phyloP scores from a whole-genome alignment of 257 asterid species.

The Echium plantagineum region DNA sequence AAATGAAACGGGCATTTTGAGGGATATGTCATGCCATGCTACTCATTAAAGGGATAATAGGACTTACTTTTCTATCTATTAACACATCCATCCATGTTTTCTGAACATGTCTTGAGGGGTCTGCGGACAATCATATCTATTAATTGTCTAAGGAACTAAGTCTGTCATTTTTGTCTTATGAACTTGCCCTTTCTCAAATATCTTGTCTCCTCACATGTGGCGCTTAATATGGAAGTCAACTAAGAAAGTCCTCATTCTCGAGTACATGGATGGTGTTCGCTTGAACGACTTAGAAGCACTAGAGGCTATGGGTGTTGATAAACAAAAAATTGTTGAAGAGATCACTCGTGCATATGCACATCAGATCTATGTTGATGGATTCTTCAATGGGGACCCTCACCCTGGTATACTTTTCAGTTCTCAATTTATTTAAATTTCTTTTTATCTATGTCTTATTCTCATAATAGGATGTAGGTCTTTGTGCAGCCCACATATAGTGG shows the following conservation, averaged over 20 bases:
- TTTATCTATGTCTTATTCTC: not conserved
- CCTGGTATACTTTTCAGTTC: conserved; percentile 46
- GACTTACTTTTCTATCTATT: no score
- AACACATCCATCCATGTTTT: no score
- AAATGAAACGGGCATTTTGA: no score
- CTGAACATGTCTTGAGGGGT: no score
- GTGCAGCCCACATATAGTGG: no score
- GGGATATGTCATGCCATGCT: no score
- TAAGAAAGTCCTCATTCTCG: conserved; percentile 77
- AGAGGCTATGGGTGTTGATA: conserved; percentile 71
- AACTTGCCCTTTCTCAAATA: conserved; percentile 5
- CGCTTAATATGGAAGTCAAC: conserved; percentile 53
- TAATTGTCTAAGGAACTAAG: no score
- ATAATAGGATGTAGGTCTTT: no score
- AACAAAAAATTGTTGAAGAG: conserved; percentile 88
- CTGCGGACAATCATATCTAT: no score
- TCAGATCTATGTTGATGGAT: conserved; percentile 93
- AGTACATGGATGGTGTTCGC: conserved; percentile 95
- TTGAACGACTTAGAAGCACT: conserved; percentile 69
- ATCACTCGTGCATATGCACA: conserved; percentile 98
- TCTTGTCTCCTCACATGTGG: not conserved
- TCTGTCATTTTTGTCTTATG: not conserved
- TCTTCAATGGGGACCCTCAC: conserved; percentile 98
- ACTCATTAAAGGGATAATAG: no score
- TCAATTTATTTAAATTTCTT: not conserved